These are phyloP conservation scores for Phytopythium kandeliae DNA, from an alignment of 352 stramenopile species.

Conservation along the genomic window DNA sequence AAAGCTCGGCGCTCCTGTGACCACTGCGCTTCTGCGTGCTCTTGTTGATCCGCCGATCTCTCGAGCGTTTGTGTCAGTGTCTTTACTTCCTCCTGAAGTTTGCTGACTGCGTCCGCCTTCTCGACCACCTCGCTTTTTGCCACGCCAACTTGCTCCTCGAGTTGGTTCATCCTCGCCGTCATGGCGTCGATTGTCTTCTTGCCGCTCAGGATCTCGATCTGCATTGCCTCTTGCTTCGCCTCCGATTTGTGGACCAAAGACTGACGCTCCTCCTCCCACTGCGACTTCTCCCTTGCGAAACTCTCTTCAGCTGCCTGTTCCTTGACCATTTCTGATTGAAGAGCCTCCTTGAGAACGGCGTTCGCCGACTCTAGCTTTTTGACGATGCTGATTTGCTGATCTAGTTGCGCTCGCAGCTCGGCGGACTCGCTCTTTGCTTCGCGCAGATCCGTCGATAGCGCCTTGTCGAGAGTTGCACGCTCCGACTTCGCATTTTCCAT, in stretches of 20 bases:
- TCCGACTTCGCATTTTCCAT: background rate
- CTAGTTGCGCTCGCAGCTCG: background rate
- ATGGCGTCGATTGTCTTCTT: background rate
- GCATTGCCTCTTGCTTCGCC: background rate
- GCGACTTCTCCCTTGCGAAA: constrained; percentile 11
- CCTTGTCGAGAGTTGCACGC: background rate
- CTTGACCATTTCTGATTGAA: constrained; percentile 23
- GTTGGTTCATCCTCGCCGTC: background rate
- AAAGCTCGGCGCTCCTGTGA: background rate
- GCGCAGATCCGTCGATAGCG: background rate
- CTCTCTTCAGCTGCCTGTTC: constrained; percentile 16
- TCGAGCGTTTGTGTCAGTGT: background rate
- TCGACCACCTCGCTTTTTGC: background rate
- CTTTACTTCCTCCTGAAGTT: background rate
- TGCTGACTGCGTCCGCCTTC: background rate
- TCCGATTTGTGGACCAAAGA: constrained; percentile 10
- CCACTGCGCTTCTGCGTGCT: background rate
- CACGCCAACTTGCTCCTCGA: background rate
- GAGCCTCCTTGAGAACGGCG: constrained; percentile 5
- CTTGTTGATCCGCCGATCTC: background rate
- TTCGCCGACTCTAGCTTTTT: background rate
- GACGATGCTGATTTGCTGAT: background rate
- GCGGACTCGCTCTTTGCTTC: background rate
- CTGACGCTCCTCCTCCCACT: constrained; percentile 17
- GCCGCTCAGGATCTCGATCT: background rate